phyloP scores from a whole-genome alignment of 805 yeast species.

The Candida ascalaphidarum region DNA sequence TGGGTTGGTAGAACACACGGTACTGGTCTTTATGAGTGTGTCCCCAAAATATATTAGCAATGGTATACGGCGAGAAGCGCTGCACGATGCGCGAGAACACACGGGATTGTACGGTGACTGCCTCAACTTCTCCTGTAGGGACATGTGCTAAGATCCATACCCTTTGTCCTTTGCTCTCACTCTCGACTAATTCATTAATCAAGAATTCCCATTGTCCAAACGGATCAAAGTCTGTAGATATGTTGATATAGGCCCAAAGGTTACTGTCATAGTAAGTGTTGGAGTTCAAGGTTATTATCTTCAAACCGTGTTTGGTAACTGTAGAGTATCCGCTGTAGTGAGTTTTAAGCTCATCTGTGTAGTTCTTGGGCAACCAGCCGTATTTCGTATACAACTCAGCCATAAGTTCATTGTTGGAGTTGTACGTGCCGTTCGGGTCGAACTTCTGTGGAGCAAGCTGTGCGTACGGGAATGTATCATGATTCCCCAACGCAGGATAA shows the following conservation, averaged over 20 bases:
- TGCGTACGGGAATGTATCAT: conserved; percentile 67
- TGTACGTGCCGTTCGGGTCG: conserved; percentile 16
- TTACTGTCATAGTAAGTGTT: conserved; percentile 62
- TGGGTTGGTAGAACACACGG: conserved; percentile 44
- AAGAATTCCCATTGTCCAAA: conserved; percentile 59
- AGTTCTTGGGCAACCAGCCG: conserved; percentile 25
- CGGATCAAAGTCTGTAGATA: conserved; percentile 46
- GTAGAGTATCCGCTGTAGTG: conserved; percentile 60
- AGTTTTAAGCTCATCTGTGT: conserved; percentile 17
- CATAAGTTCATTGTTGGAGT: conserved; percentile 31
- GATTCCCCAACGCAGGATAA: conserved; percentile 59
- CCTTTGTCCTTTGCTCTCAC: conserved; percentile 49
- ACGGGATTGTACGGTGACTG: conserved; percentile 53
- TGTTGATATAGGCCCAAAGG: conserved; percentile 41
- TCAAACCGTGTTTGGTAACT: conserved; percentile 47
- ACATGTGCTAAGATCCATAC: conserved; percentile 73
- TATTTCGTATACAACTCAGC: conserved; percentile 26
- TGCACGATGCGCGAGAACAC: conserved; percentile 49
- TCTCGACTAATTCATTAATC: conserved; percentile 51
- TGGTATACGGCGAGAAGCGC: conserved; percentile 60
- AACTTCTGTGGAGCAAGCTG: conserved; percentile 45
- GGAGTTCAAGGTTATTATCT: conserved; percentile 55
- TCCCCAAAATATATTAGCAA: conserved; percentile 64
- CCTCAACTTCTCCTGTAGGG: conserved; percentile 46
- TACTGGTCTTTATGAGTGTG: conserved; percentile 68